phyloP scores from a whole-genome alignment of 2,329 filamentous ascomycete genomes.

The Sporothrix luriei region DNA sequence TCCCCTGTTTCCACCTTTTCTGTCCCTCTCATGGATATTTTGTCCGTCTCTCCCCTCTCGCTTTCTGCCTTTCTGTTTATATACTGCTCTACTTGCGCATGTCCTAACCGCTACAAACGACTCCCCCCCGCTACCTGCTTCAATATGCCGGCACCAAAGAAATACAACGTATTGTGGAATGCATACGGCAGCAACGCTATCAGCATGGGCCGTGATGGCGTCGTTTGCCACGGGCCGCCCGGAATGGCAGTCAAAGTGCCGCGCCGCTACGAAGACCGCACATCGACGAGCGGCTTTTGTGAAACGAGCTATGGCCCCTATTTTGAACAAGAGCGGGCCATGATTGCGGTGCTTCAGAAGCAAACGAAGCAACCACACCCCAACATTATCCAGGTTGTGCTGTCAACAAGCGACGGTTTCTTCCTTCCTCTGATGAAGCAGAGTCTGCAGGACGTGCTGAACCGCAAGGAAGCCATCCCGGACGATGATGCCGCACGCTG shows the following conservation, averaged over 20 bases:
- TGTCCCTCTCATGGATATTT: no score
- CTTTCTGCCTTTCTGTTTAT: no score
- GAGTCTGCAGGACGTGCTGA: not conserved
- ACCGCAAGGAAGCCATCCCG: not conserved
- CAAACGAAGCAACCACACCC: not conserved
- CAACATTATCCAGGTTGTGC: not conserved
- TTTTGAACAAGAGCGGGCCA: not conserved
- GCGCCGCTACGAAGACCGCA: not conserved
- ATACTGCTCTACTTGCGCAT: no score
- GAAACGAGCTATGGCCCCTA: not conserved
- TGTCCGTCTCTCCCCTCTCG: no score
- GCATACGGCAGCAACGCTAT: not conserved
- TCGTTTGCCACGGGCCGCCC: not conserved
- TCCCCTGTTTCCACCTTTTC: no score
- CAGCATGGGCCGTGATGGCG: not conserved
- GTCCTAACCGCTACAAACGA: no score
- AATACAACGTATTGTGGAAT: not conserved
- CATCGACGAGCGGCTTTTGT: not conserved
- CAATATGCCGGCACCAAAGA: no score
- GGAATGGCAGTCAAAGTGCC: not conserved
- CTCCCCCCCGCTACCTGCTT: no score
- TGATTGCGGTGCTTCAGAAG: not conserved
- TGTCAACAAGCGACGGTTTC: not conserved
- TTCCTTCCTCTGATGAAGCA: not conserved
- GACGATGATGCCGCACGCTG: not conserved